Percentiles rank a stretch among this genome's conserved stretches.
Conservation (phyloP, 106 monocot genomes). For the Dioscorea alata region DNA sequence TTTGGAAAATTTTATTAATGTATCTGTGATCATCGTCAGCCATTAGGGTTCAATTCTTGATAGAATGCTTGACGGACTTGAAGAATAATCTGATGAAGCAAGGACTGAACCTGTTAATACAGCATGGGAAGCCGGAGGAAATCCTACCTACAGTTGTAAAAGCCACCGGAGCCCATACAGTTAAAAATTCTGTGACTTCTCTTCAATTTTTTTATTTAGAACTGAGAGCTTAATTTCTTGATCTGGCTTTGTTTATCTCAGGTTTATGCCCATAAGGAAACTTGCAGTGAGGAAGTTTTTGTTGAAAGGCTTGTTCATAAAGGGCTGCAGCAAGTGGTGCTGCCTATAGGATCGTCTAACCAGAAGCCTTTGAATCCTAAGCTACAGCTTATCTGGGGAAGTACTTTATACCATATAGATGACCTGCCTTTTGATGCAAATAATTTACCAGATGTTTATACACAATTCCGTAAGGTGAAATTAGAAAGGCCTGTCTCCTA, state of each 20-base stretch:
- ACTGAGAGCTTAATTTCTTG: background rate
- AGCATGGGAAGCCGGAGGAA: conserved; percentile 79
- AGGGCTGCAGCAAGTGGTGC: conserved; percentile 43
- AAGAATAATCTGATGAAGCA: conserved; percentile 51
- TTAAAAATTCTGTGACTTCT: conserved; percentile 13
- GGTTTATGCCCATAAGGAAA: conserved; percentile 91
- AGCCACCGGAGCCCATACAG: conserved; percentile 69
- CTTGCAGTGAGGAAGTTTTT: conserved; percentile 81
- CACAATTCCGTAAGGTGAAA: conserved; percentile 95
- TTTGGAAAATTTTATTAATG: no score
- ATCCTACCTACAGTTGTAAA: conserved; percentile 69
- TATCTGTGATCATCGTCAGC: conserved; percentile 19
- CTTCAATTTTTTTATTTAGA: background rate
- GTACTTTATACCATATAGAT: conserved; percentile 90
- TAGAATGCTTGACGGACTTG: conserved; percentile 74
- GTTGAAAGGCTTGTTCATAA: conserved; percentile 60
- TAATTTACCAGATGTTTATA: conserved; percentile 81
- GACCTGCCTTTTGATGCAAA: conserved; percentile 66
- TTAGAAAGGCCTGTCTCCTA: background rate
- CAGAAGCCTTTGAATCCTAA: conserved; percentile 26
- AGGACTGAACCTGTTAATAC: conserved; percentile 61
- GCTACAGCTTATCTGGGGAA: conserved; percentile 84
- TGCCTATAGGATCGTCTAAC: conserved; percentile 14
- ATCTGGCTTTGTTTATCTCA: conserved; percentile 2
- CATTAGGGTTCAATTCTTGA: conserved; percentile 67